A percentile compares a stretch with the other conserved stretches of the same genome.
Conservation (phyloP, 495 filamentous ascomycete species). For the Haplographium delicatum region DNA sequence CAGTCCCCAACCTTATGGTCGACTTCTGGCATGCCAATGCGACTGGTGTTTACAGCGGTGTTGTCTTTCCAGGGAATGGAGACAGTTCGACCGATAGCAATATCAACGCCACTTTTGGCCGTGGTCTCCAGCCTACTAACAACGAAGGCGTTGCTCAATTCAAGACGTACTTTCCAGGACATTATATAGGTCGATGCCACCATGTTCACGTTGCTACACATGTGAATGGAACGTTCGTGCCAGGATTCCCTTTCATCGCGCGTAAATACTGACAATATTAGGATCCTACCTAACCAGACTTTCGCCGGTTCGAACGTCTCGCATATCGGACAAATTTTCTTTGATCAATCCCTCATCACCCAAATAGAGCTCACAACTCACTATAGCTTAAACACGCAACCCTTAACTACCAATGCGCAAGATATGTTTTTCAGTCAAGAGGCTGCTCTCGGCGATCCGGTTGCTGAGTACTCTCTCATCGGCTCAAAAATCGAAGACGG, state of each 20-base stretch:
- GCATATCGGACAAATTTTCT: constrained; percentile 63
- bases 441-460: constrained; percentile 48
- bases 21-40: constrained; percentile 44
- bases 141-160: constrained; percentile 45
- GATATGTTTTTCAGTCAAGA: constrained; percentile 41
- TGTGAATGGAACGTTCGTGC: constrained; percentile 42
- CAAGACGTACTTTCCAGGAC: constrained; percentile 48
- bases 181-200: constrained; percentile 50
- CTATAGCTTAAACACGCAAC: constrained; percentile 52
- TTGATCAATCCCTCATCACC: constrained; percentile 50
- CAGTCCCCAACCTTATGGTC: constrained; percentile 45
- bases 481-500: constrained; percentile 44
- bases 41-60: constrained; percentile 55
- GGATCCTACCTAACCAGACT: constrained; percentile 46
- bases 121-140: constrained; percentile 46
- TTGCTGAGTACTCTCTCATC: constrained; percentile 51
- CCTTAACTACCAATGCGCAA: constrained; percentile 42
- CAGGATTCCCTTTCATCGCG: no score
- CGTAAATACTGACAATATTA: no score
- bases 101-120: constrained; percentile 35
- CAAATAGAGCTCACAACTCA: constrained; percentile 50
- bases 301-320: constrained; percentile 41
- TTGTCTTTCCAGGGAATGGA: constrained; percentile 41
- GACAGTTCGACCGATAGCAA: constrained; percentile 35
- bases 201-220: constrained; percentile 51